A percentile compares a stretch with the other conserved stretches of the same genome.
These are phyloP conservation scores for Antrodiella citrinella DNA, from an alignment of 768 basidiomycete species.

Conservation along the genomic window DNA sequence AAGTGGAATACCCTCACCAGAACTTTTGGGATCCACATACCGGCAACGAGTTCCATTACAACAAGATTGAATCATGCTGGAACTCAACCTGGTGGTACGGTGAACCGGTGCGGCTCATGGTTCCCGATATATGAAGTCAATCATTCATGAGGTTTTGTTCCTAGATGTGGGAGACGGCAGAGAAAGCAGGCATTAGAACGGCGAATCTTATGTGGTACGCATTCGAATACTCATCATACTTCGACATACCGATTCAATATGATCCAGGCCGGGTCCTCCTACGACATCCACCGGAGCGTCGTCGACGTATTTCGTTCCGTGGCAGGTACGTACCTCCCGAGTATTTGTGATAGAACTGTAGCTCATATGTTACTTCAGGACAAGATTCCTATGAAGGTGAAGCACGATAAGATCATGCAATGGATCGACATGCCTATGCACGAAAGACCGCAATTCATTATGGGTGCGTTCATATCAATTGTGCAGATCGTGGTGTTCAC, in stretches of 20 bases:
- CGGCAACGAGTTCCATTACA: constrained; percentile 64
- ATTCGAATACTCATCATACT: not conserved
- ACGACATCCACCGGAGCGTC: constrained; percentile 54
- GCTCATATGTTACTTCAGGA: constrained; percentile 32
- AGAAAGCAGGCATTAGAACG: constrained; percentile 60
- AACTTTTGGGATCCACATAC: constrained; percentile 80
- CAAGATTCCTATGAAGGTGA: constrained; percentile 54
- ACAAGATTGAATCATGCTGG: constrained; percentile 51
- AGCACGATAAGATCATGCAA: constrained; percentile 67
- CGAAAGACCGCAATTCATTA: constrained; percentile 67
- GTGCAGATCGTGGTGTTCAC: not conserved
- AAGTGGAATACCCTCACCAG: too few species aligned
- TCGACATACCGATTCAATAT: not conserved
- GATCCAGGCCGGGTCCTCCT: constrained; percentile 79
- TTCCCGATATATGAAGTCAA: not conserved
- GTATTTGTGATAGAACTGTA: not conserved
- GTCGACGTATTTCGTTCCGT: constrained; percentile 74
- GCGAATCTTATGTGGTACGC: constrained; percentile 91
- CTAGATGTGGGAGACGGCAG: constrained; percentile 89
- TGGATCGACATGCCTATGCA: constrained; percentile 78
- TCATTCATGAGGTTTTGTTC: not conserved
- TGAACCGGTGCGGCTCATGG: constrained; percentile 62
- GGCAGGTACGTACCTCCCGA: constrained; percentile 38
- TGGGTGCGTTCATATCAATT: constrained; percentile 36
- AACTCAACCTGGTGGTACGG: constrained; percentile 79